A percentile compares a stretch with the other conserved stretches of the same genome.
These are phyloP conservation scores for Aspergillus kassunensis DNA, from an alignment of 495 filamentous ascomycete genomes.

Conservation along the genomic window DNA sequence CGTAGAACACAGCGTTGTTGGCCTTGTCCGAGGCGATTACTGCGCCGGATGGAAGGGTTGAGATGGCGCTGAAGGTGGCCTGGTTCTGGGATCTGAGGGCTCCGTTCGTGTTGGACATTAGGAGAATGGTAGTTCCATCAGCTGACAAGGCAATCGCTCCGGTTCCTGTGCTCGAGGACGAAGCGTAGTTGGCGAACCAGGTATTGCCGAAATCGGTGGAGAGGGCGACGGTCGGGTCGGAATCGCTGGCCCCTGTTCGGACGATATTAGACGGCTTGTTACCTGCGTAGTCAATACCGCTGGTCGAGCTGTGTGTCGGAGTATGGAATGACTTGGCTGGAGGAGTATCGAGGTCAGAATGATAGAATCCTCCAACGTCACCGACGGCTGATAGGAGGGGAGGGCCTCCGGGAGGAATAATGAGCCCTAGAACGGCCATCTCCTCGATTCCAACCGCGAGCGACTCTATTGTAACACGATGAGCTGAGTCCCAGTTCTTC, in stretches of 20 bases:
- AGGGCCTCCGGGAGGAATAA: slow-evolving; percentile 9
- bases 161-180: slow-evolving; percentile 6
- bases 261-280: slow-evolving; percentile 16
- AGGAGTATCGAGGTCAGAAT: slow-evolving; percentile 4
- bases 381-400: slow-evolving; percentile 13
- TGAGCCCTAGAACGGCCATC: slow-evolving; percentile 14
- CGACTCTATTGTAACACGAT: slow-evolving; percentile 8
- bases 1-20: slow-evolving; percentile 16
- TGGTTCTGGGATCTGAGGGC: slow-evolving; percentile 4
- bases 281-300: slow-evolving; percentile 15
- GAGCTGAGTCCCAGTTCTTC: slow-evolving; percentile 2
- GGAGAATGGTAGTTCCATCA: slow-evolving; percentile 12
- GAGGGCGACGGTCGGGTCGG: slow-evolving; percentile 11
- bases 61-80: slow-evolving; percentile 4
- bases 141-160: slow-evolving; percentile 13
- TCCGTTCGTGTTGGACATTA: slow-evolving; percentile 4
- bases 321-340: slow-evolving; percentile 11
- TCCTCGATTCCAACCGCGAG: slow-evolving; percentile 14
- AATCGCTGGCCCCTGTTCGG: slow-evolving; percentile 7
- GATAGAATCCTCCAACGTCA: slow-evolving; percentile 15
- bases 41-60: slow-evolving; percentile 12
- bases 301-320: slow-evolving; percentile 10
- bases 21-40: slow-evolving; percentile 15
- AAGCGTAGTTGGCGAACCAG: slow-evolving; percentile 14
- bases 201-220: slow-evolving; percentile 11